Percentiles rank a stretch among this genome's conserved stretches.
Conservation (phyloP, 2,329 filamentous ascomycete species). For the Chaetomiaceae sp. region DNA sequence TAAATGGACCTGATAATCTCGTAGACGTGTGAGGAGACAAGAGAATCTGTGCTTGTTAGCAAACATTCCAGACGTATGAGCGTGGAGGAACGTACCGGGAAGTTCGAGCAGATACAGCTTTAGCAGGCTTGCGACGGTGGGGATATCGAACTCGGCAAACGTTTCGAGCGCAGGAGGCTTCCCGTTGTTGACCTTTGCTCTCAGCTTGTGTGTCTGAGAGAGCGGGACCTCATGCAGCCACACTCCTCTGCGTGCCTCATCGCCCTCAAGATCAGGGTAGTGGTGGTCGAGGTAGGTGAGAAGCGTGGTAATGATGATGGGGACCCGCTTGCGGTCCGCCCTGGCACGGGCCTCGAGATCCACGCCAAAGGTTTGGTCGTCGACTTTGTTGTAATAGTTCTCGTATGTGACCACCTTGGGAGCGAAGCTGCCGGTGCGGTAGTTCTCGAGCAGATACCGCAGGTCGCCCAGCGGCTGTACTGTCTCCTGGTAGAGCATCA, state of each 20-base stretch:
- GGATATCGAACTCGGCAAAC: conserved; percentile 85
- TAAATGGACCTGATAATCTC: conserved; percentile 99
- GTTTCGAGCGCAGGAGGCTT: conserved; percentile 71
- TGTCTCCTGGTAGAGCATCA: conserved; percentile 99
- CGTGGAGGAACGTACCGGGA: conserved; percentile 60
- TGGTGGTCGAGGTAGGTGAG: conserved; percentile 94
- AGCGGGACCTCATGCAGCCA: conserved; percentile 94
- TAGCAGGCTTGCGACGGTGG: conserved; percentile 85
- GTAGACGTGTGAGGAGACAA: conserved; percentile 96
- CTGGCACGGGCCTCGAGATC: conserved; percentile 93
- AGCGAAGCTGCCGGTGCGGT: conserved; percentile 87
- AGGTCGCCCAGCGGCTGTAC: conserved; percentile 90
- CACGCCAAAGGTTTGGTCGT: conserved; percentile 96
- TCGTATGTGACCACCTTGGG: conserved; percentile 92
- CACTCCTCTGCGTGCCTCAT: conserved; percentile 85
- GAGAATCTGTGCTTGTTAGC: conserved; percentile 64
- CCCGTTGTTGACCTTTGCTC: conserved; percentile 79
- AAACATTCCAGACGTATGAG: background rate
- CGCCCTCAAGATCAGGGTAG: conserved; percentile 95
- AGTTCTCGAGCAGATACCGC: conserved; percentile 92
- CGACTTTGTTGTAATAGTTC: conserved; percentile 98
- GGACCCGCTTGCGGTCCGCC: conserved; percentile 92
- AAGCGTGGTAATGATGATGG: conserved; percentile 84
- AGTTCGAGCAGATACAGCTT: conserved; percentile 95
- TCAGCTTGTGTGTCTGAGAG: conserved; percentile 76